Conservation (phyloP, 139 green algal genomes). For the Mychonastes homosphaera region DNA sequence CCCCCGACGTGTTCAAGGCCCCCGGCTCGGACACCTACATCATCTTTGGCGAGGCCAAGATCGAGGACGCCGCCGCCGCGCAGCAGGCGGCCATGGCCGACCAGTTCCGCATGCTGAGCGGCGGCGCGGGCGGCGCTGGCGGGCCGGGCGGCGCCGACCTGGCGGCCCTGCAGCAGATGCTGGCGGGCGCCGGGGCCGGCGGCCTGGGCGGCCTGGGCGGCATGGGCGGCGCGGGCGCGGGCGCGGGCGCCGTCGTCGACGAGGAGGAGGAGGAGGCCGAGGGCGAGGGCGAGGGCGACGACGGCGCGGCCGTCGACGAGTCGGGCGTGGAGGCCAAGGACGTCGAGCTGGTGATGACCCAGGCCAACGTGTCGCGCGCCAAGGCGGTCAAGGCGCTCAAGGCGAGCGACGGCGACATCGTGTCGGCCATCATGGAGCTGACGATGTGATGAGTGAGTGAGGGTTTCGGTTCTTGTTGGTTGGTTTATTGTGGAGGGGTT, state of each 20-base stretch:
- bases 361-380: conserved; percentile 73
- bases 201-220: too few relatives aligned
- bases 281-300: conserved; percentile 64
- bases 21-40: conserved; percentile 94
- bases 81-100: conserved; percentile 64
- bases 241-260: too few relatives aligned
- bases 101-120: conserved; percentile 59
- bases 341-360: conserved; percentile 96
- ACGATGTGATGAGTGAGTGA: too few relatives aligned
- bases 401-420: conserved; percentile 85
- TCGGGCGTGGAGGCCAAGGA: conserved; percentile 93
- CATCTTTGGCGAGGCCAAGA: conserved; percentile 99
- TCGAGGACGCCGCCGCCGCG: conserved; percentile 92
- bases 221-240: too few relatives aligned
- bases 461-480: too few relatives aligned
- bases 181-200: too few relatives aligned
- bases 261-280: too few relatives aligned
- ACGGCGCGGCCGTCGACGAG: conserved; percentile 90
- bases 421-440: conserved; percentile 94
- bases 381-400: conserved; percentile 94
- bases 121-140: too few relatives aligned
- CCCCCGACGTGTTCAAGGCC: conserved; percentile 96
- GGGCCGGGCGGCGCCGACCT: conserved; percentile 8
- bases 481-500: too few relatives aligned
- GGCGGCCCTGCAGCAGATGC: conserved; percentile 10